phyloP scores from a whole-genome alignment of 768 basidiomycete species.

The Psilocybe cubensis region DNA sequence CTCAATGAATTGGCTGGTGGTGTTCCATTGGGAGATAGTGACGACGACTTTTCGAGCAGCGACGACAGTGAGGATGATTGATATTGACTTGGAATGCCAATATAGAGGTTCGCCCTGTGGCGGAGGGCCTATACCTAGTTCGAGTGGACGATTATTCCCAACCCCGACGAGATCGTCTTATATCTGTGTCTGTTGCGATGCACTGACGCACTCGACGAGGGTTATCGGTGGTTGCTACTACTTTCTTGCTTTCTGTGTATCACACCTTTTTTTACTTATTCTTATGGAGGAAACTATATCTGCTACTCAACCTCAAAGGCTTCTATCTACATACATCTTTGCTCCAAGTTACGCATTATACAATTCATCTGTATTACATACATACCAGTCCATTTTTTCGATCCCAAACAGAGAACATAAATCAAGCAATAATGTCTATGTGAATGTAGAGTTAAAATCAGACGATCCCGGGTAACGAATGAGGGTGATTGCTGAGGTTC shows the following conservation, averaged over 20 bases:
- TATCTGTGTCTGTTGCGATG: background rate
- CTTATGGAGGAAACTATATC: conserved; percentile 14
- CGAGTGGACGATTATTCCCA: background rate
- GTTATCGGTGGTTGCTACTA: background rate
- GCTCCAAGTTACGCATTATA: conserved; percentile 8
- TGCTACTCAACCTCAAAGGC: background rate
- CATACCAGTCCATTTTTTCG: background rate
- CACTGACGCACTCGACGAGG: background rate
- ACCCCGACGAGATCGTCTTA: background rate
- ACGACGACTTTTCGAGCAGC: conserved; percentile 31
- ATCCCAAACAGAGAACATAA: background rate
- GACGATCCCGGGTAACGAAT: background rate
- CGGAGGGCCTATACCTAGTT: background rate
- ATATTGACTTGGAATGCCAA: background rate
- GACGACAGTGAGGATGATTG: conserved; percentile 32
- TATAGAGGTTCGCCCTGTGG: background rate
- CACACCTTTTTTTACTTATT: background rate
- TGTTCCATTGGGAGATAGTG: conserved; percentile 31
- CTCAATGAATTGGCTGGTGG: conserved; percentile 46
- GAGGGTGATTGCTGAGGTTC: background rate
- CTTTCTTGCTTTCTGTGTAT: background rate
- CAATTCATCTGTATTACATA: conserved; percentile 14
- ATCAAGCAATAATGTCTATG: background rate
- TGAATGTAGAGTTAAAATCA: background rate
- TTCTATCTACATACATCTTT: conserved; percentile 2